Evolutionary conservation across 2,329 filamentous ascomycete species (phyloP).

Genomic region (Phyllosticta capitalensis): DNA sequence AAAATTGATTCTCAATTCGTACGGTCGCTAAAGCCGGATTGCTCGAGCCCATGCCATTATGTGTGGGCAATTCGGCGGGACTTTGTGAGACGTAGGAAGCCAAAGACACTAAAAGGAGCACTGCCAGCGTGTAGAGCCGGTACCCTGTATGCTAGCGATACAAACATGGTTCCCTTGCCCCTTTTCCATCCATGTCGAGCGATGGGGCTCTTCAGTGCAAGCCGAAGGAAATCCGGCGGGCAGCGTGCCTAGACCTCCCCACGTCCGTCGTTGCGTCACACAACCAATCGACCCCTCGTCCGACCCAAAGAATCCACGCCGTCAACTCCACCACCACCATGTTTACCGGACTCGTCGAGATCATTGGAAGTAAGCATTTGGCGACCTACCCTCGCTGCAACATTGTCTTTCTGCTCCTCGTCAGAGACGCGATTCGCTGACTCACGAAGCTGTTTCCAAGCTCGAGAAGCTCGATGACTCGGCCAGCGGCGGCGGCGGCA

Average conservation of each 20-base stretch:
- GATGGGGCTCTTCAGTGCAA: neutral
- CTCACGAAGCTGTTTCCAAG: slow-evolving; percentile 62
- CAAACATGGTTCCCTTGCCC: neutral
- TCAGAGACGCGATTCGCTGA: slow-evolving; percentile 18
- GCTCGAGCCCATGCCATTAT: too few species aligned
- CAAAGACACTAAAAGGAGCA: neutral
- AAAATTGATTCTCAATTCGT: too few species aligned
- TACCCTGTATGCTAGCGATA: neutral
- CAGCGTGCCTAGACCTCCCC: neutral
- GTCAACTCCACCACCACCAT: slow-evolving; percentile 40
- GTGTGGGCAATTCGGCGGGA: too few species aligned
- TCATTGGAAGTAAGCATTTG: slow-evolving; percentile 67
- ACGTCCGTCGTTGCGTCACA: neutral
- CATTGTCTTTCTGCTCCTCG: neutral
- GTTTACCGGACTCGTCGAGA: slow-evolving; percentile 66
- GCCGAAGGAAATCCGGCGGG: neutral
- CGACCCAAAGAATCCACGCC: neutral
- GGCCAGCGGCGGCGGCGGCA: slow-evolving; percentile 62
- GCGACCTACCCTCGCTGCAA: neutral
- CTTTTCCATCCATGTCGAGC: neutral
- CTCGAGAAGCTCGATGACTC: slow-evolving; percentile 73
- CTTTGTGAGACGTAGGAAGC: too few species aligned
- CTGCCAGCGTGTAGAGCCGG: neutral
- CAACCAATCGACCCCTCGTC: neutral
- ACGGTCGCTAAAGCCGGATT: too few species aligned